These are phyloP conservation scores for Phytophthora rubi DNA, from an alignment of 352 stramenopile genomes.

Conservation along the genomic window DNA sequence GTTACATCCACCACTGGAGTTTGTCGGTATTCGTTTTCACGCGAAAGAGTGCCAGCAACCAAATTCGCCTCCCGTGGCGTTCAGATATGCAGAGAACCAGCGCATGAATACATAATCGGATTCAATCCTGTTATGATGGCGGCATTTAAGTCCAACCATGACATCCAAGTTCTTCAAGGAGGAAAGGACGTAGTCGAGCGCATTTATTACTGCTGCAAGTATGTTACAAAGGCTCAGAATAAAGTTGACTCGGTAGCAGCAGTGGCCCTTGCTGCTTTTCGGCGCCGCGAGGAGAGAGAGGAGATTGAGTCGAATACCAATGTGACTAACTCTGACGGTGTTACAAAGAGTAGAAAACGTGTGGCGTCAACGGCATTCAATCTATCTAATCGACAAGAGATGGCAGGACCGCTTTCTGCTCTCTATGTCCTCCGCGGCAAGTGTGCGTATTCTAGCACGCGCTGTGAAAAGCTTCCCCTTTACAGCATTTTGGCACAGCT, in stretches of 20 bases:
- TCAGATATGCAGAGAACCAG: no score
- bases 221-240: constrained; percentile 15
- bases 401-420: constrained; percentile 5
- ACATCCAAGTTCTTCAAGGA: constrained; percentile 4
- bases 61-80: no score
- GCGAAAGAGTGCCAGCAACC: no score
- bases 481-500: constrained; percentile 1
- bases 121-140: constrained; percentile 17
- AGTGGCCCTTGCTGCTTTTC: background rate
- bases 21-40: no score
- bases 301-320: background rate
- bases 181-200: background rate
- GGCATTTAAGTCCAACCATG: constrained; percentile 9
- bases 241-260: background rate
- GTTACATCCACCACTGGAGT: no score
- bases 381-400: constrained; percentile 1
- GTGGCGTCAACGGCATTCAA: background rate
- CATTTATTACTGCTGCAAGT: constrained; percentile 11
- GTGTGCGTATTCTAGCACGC: background rate
- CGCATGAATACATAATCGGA: constrained; percentile 10
- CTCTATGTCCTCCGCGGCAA: background rate
- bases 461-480: background rate
- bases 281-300: background rate
- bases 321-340: background rate
- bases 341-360: background rate